Evolutionary conservation across 2,329 filamentous ascomycete genomes (phyloP), one percentile per base, ranked within the genome.

Genomic region (Epichloe bromicola): DNA sequence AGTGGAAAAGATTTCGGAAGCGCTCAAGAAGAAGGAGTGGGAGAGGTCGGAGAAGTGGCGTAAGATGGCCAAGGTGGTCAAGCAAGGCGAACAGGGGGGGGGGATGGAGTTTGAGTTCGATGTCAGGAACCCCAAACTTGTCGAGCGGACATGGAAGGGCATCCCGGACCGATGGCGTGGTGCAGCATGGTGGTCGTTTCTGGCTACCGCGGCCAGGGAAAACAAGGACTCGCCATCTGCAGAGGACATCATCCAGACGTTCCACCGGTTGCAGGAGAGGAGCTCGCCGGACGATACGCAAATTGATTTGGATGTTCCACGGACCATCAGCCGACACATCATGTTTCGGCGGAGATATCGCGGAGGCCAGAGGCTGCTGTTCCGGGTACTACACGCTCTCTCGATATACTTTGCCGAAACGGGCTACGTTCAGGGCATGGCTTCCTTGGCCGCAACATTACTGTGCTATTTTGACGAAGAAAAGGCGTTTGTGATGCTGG

Each of bases 351-450:
- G 82, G 56, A 79, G 93, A 48, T 98, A 98, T 68, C 81, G 88
- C 23, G 93, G 93, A 54, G 93, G 91, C 1, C 91, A 98, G 67
- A 80, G 93, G 42, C 72, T 97, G 14, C 74, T 98, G 2, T 98
- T 98, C 68, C 82, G 93, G 48, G 89, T 97, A 3, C 75, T 98
- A 30, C 93, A 97, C 64, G 86, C 88, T 43, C 80, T 97, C 63
- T 91, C 89, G 17, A 77, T 98, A 11, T 94, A 96, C 65, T 91
- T 91, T 57, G 87, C 88, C 0, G 84, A 86, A 23, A 93, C 87
- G 5, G 93, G 93, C 30, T 98, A 98, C 65, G 93, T 97, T 0
- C 93, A 98, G 67, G 93, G 93, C 50, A 98, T 98, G 93, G 93
- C 91, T 15, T 87, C 89, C 20, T 73, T 97, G 39, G 90, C 88